phyloP scores from a whole-genome alignment of 2,329 filamentous ascomycete species.

The Sarocladium brachiariae region DNA sequence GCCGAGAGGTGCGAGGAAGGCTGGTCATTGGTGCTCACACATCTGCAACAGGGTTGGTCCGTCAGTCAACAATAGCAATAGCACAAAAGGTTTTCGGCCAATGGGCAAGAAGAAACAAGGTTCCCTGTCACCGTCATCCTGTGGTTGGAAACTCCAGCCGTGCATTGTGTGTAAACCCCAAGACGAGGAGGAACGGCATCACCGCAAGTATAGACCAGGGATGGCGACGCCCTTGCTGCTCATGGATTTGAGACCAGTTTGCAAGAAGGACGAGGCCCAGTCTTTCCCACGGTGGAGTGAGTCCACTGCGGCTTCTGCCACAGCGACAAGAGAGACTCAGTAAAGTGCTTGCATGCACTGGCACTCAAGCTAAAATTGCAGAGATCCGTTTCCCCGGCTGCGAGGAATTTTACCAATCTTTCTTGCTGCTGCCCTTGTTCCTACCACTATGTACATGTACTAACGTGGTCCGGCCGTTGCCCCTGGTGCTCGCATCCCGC shows the following conservation, averaged over 20 bases:
- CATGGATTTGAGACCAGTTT: neutral
- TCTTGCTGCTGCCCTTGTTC: neutral
- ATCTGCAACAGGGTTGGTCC: neutral
- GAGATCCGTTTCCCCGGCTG: conserved; percentile 8
- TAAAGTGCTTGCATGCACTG: conserved; percentile 9
- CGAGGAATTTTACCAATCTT: conserved; percentile 5
- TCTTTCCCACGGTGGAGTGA: neutral
- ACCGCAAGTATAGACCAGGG: conserved; percentile 3
- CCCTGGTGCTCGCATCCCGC: no score
- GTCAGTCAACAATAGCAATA: neutral
- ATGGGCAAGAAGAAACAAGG: neutral
- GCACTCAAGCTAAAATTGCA: neutral
- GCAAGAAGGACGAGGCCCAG: neutral
- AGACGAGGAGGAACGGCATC: neutral
- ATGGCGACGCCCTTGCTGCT: neutral
- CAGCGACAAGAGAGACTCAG: neutral
- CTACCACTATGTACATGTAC: neutral
- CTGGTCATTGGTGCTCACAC: neutral
- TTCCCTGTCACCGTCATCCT: neutral
- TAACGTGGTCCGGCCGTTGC: neutral
- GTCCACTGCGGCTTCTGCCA: neutral
- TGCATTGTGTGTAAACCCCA: neutral
- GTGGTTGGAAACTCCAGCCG: neutral
- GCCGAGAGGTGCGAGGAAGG: neutral
- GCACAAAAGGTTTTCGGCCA: neutral